phyloP scores from a whole-genome alignment of 2,329 filamentous ascomycete species.

The Pseudogymnoascus verrucosus region DNA sequence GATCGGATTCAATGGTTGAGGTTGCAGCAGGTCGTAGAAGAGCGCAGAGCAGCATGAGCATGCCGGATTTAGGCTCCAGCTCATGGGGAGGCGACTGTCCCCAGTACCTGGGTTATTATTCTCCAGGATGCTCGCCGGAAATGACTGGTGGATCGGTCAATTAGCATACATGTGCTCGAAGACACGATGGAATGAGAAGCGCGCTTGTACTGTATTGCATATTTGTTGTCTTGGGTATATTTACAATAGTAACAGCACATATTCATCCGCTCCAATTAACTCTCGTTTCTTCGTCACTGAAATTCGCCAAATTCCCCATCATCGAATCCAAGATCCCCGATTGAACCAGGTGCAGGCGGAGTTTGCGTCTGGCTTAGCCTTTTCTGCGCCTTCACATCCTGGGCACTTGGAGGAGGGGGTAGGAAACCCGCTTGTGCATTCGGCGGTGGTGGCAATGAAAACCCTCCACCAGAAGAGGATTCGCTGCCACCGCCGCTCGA shows the following conservation, averaged over 20 bases:
- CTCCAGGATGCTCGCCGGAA: neutral
- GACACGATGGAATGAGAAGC: neutral
- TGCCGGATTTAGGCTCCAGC: neutral
- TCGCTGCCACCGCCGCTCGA: slow-evolving; percentile 15
- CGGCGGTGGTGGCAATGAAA: slow-evolving; percentile 69
- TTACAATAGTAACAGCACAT: neutral
- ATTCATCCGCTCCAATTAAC: neutral
- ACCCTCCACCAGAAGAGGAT: slow-evolving; percentile 43
- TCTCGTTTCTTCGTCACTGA: slow-evolving; percentile 22
- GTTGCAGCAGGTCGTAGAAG: neutral
- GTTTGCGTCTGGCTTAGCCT: slow-evolving; percentile 44
- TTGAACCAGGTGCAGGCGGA: slow-evolving; percentile 32
- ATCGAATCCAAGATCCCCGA: slow-evolving; percentile 68
- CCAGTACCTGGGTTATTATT: neutral
- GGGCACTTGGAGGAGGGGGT: slow-evolving; percentile 59
- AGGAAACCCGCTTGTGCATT: slow-evolving; percentile 31
- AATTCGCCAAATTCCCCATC: slow-evolving; percentile 88
- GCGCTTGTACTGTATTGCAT: neutral
- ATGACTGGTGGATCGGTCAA: neutral
- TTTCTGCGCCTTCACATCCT: slow-evolving; percentile 54
- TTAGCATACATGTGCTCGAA: neutral
- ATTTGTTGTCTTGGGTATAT: slow-evolving; percentile 8
- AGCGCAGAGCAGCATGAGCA: neutral
- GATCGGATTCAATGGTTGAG: neutral
- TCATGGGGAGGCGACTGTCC: neutral